Evolutionary conservation across 2,329 filamentous ascomycete genomes (phyloP), one percentile per base, ranked within the genome.

Genomic region (Intubia oerlemansii): DNA sequence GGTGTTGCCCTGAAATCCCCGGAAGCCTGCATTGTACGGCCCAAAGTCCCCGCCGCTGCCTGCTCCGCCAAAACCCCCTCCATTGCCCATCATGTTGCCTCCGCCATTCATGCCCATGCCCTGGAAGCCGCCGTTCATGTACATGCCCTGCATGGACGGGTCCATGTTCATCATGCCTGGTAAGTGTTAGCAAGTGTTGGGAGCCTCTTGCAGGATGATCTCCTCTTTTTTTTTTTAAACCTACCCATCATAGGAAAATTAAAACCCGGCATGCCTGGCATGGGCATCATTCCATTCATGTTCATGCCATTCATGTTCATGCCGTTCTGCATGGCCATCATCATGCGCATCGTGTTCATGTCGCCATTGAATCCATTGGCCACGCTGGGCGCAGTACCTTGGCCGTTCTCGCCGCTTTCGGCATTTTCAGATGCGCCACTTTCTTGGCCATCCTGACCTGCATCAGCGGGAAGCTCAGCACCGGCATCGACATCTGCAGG

Each of bases 131-230:
- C 70, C 68, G 57, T 69, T 80, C 73, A 82, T 79, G 62, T 70
- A 69, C 64, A 73, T 72, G 52, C 65, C 72, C 49, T 76, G 68
- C 66, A 75, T 74, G 61, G 73, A 70, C 35, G 71, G 69, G 60
- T 84, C 77, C 79, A 91, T 88, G 51, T 65, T 65, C 75, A 85
- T 81, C 75, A 88, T 84, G 45, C 69, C 77, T 78, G 39, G 2
- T 21, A 8, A 21, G 19, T 21, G 8, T 21, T 8, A 8, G 38
- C 1, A 9, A 4, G 27, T 27, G 16, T 28, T 24, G 27, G 30
- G 5, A 10, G 15, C 7, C 5, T 14, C 17, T 17, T n/a, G n/a
- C n/a, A n/a, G n/a, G n/a, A n/a, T n/a, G n/a, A n/a, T n/a, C n/a
- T n/a, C n/a, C n/a, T n/a, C n/a, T n/a, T n/a, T n/a, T n/a, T n/a